Percentiles rank a stretch among this genome's conserved stretches.
Conservation (phyloP, 2,329 filamentous ascomycete genomes). For the Colletotrichum sp. region DNA sequence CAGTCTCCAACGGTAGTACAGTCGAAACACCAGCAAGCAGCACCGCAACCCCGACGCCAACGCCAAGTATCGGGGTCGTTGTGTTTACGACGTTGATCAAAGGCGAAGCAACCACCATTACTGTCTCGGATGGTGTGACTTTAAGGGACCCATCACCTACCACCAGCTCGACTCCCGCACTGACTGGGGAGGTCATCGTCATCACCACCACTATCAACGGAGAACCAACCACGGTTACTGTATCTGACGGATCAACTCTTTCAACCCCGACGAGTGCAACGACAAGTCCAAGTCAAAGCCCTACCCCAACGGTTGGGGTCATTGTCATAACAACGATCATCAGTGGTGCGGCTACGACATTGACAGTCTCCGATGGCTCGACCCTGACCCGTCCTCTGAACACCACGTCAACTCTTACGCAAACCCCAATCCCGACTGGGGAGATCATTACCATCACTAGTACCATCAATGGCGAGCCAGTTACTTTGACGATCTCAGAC, state of each 20-base stretch:
- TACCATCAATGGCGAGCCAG: background rate
- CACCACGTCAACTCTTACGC: background rate
- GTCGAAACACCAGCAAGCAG: background rate
- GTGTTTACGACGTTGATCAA: background rate
- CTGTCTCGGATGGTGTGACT: background rate
- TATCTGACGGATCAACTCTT: background rate
- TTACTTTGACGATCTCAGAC: background rate
- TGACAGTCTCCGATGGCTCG: background rate
- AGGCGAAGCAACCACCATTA: background rate
- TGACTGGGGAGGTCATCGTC: background rate
- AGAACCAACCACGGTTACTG: background rate
- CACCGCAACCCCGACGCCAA: background rate
- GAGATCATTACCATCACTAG: background rate
- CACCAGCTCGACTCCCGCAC: background rate
- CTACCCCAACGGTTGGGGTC: background rate
- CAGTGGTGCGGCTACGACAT: background rate
- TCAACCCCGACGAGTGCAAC: background rate
- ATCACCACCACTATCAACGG: background rate
- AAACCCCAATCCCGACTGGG: background rate
- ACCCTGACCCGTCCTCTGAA: rapidly evolving
- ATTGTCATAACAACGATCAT: background rate
- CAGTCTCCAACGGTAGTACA: background rate
- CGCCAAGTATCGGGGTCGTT: background rate
- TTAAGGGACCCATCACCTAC: background rate
- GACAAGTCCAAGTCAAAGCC: background rate